Percentiles rank a stretch among this genome's conserved stretches.
Evolutionary conservation across 306 rosid genomes (phyloP).

Genomic region (Mucuna pruriens): DNA sequence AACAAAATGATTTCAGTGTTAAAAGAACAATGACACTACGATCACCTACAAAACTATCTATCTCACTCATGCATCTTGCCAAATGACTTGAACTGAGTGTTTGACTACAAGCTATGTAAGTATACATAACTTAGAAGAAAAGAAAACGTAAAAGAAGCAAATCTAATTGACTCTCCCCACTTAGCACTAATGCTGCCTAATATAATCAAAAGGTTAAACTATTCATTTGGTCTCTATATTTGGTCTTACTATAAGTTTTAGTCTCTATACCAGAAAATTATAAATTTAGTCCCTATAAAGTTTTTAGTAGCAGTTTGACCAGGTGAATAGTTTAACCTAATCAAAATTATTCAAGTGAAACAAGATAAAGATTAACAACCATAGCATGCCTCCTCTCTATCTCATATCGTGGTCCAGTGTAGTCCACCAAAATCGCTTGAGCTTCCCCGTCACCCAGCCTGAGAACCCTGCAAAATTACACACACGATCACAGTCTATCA

Average conservation of each 20-base stretch:
- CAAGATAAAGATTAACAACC: constrained; percentile 61
- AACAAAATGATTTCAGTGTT: constrained; percentile 34
- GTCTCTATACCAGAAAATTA: not conserved
- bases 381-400: constrained; percentile 68
- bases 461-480: constrained; percentile 63
- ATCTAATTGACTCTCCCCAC: constrained; percentile 12
- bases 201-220: not conserved
- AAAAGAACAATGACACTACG: constrained; percentile 31
- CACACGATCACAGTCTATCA: constrained; percentile 6
- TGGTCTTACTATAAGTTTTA: not conserved
- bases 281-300: not conserved
- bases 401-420: constrained; percentile 79
- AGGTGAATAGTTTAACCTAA: not conserved
- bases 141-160: constrained; percentile 13
- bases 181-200: constrained; percentile 21
- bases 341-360: constrained; percentile 23
- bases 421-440: constrained; percentile 68
- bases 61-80: constrained; percentile 24
- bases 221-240: not conserved
- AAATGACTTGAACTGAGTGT: constrained; percentile 31
- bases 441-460: constrained; percentile 62
- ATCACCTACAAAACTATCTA: constrained; percentile 25
- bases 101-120: not conserved
- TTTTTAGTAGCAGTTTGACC: not conserved
- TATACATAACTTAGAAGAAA: not conserved